Evolutionary conservation across 2,329 filamentous ascomycete species (phyloP), one percentile per base, ranked within the genome.

Genomic region (Capronia americana): DNA sequence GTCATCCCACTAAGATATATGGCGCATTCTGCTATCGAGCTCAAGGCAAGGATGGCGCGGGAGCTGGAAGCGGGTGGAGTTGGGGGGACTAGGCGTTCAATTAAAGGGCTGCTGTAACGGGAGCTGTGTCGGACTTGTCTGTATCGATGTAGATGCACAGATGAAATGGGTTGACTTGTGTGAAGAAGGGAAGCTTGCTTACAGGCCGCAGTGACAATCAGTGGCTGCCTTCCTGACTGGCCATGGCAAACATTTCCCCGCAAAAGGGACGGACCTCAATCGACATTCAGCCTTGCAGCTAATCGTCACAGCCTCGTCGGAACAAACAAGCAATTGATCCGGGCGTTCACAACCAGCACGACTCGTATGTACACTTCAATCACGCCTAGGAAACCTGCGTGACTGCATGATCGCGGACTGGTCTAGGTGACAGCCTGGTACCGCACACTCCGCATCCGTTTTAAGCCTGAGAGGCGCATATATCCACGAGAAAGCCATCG

Each of bases 361-460:
- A 41, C 34, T 41, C 38, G 20, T 26, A 26, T 14, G 20, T 11
- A 17, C 26, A 26, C 14, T n/a, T 4, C 10, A 53, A 26, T 23
- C 3, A 23, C 12, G 48, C 20, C 44, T 48, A 4, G 38, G 7
- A 6, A n/a, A 24, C 24, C 48, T 23, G 0, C 12, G n/a, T 51
- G 24, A 4, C 48, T 41, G 38, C 12, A 41, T 17, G 12, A n/a
- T 17, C 6, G 12, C 4, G 38, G 20, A 23, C 20, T 51, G 20
- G 12, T 23, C 2, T 51, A 24, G 10, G 54, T 61, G 38, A 24
- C 50, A 23, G 20, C 44, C 50, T 34, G 59, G 67, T 79, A 80
- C 24, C 70, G 69, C n/a, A 78, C 70, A 61, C 79, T 75, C 79
- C 78, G 80, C 78, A 80, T 80, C 65, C 79, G 78, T 28, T 5